Base-by-base conservation (phyloP, 306 rosid species). In the Fagus crenata region DNA sequence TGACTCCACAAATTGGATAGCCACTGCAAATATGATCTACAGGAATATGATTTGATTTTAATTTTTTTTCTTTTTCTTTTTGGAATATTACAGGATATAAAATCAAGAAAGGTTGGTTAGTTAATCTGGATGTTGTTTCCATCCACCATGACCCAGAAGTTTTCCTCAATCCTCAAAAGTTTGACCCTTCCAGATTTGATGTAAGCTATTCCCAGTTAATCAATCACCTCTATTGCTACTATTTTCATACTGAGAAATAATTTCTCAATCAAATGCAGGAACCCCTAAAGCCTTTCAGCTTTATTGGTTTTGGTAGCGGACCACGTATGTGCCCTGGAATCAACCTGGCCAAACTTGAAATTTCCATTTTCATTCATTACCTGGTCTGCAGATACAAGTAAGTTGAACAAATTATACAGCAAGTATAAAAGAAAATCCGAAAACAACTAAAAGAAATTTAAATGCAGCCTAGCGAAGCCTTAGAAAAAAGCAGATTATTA, bases 291-390 rank as follows among this genome's bases (percentile, higher is more conserved):
- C 89, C 98, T 41, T 91, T 81, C 80, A 88, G 84, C 78, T 93
- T 81, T 87, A 93, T 93, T 46, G 96, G 96, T 80, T 93, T 93
- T 84, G 95, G 98, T 32, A 93, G 80, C 72, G 93, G 98, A 72
- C 98, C 92, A 31, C 89, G 96, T 40, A 93, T 93, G 98, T 93
- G 98, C 78, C 96, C 95, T 2, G 96, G 98, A 79, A 91, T 91
- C 84, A 91, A 91, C 85, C 84, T 91, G 84, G 96, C 96, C 32
- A 93, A 93, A 81, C 77, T 93, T 49, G 95, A 93, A 81, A 88
- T 93, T 39, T 93, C 87, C 37, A 83, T 91, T 72, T 93, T 93
- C 76, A 89, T 91, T 33, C 98, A 91, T 82, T 89, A 89, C 77
- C 89, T 93, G 74, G 92, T 91, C 76, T 85, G 77, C 81, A 87